These are phyloP conservation scores for Camellia granthamiana DNA, from an alignment of 148 eudicot species.

Conservation along the genomic window DNA sequence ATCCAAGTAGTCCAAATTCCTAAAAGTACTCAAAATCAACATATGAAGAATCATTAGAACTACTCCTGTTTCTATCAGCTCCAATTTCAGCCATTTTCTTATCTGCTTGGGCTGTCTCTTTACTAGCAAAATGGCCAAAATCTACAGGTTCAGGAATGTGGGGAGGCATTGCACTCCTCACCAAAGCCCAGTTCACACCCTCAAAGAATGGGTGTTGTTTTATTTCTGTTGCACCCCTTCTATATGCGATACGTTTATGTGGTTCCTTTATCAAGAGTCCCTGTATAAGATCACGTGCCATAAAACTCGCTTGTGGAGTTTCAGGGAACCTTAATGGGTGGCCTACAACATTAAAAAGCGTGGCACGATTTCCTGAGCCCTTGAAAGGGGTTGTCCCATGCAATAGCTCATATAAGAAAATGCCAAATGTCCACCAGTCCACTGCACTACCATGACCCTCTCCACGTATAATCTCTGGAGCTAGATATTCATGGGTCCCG, in stretches of 20 bases:
- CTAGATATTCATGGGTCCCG: constrained; percentile 86
- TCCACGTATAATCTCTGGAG: constrained; percentile 88
- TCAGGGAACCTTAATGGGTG: constrained; percentile 80
- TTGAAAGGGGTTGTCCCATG: constrained; percentile 88
- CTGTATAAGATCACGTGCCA: constrained; percentile 66
- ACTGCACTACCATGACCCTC: constrained; percentile 97
- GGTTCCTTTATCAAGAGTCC: constrained; percentile 87
- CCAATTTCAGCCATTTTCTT: constrained; percentile 46
- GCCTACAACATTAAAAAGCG: constrained; percentile 78
- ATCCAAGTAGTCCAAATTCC: not conserved
- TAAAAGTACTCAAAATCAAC: constrained; percentile 83
- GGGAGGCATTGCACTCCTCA: constrained; percentile 73
- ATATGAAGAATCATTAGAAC: constrained; percentile 52
- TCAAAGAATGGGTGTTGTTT: constrained; percentile 91
- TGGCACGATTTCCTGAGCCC: constrained; percentile 82
- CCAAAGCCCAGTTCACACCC: constrained; percentile 90
- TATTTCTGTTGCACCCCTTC: constrained; percentile 84
- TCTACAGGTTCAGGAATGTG: constrained; percentile 65
- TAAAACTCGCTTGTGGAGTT: constrained; percentile 48
- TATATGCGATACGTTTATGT: constrained; percentile 74
- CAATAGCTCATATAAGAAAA: constrained; percentile 77
- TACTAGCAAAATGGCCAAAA: constrained; percentile 47
- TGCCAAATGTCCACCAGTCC: constrained; percentile 96
- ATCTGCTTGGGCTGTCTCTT: constrained; percentile 39
- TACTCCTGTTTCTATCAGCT: constrained; percentile 34